These are phyloP conservation scores for Rubia yunnanensis DNA, from an alignment of 257 asterid genomes.

Conservation along the genomic window DNA sequence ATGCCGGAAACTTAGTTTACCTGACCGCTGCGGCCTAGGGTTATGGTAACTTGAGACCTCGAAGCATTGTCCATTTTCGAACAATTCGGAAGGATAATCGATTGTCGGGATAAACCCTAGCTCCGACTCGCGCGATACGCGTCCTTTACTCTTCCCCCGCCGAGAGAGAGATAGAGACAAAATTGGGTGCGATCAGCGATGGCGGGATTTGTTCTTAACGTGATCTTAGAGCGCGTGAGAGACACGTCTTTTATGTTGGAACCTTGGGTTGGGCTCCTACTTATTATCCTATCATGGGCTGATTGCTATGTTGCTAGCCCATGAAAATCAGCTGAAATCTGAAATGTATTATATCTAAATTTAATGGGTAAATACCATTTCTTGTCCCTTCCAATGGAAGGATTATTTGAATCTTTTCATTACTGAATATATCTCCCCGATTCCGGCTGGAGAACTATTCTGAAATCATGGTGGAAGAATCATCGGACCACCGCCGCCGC, in stretches of 20 bases:
- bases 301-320: neutral
- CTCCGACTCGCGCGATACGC: neutral
- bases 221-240: constrained; percentile 5
- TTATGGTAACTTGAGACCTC: constrained; percentile 73
- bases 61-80: constrained; percentile 55
- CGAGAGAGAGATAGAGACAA: neutral
- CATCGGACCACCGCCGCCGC: constrained; percentile 34
- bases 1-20: constrained; percentile 17
- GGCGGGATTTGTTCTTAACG: constrained; percentile 5
- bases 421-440: neutral
- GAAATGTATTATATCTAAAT: too few relatives aligned
- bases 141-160: neutral
- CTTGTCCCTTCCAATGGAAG: neutral
- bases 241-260: neutral
- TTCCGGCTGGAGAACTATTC: neutral
- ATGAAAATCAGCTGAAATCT: neutral
- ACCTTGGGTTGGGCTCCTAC: neutral
- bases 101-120: constrained; percentile 12
- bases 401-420: neutral
- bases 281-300: neutral
- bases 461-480: constrained; percentile 36
- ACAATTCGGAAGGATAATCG: neutral
- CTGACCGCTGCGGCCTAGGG: constrained; percentile 83
- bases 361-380: constrained; percentile 1
- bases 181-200: constrained; percentile 1